Base-by-base conservation (phyloP, 345 rosid species). In the Xanthoceras sorbifolium region DNA sequence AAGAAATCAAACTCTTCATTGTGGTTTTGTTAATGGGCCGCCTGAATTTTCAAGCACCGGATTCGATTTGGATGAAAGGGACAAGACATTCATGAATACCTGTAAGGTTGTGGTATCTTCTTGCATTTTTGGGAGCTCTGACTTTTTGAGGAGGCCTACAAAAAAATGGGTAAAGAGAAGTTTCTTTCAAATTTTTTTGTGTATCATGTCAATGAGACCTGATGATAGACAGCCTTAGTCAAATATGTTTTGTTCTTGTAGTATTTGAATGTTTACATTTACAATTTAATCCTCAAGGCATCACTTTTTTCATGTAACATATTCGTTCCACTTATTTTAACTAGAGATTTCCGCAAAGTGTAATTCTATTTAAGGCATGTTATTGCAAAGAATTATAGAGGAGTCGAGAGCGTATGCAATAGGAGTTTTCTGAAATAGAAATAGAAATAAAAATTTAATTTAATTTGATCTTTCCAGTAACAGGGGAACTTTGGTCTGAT, bases 71-170 rank as follows among this genome's bases (percentile, higher is more conserved):
- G 88, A 82, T 31, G 93, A 86, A 74, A 86, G 60, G 72, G 95
- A 94, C 78, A 88, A 78, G 78, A 86, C 83, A 4, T 94, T 86
- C 74, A 90, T 94, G 97, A 89, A 83, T 77, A 85, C 84, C 73
- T 94, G 97, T 84, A 64, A 42, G 67, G 80, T 94, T 74, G 90
- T 84, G 2, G 99, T 94, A 34, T 91, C 99, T 79, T 93, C 99
- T 79, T 95, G 99, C 88, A 95, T 95, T 62, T 93, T 95, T 17
- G 98, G 98, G 62, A 93, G 91, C 88, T 93, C 92, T 80, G 99
- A 95, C 85, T 93, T 93, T 81, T 81, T 95, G 73, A 87, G 99
- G 83, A 83, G 94, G 82, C 99, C 99, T 77, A 88, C 91, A 18
- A 89, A 85, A 82, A 88, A 77, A 85, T 85, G 66, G 85, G 99